A percentile compares a stretch with the other conserved stretches of the same genome.
These are phyloP conservation scores for Arthrinium phaeospermum DNA, from an alignment of 2,329 filamentous ascomycete species.

Conservation along the genomic window DNA sequence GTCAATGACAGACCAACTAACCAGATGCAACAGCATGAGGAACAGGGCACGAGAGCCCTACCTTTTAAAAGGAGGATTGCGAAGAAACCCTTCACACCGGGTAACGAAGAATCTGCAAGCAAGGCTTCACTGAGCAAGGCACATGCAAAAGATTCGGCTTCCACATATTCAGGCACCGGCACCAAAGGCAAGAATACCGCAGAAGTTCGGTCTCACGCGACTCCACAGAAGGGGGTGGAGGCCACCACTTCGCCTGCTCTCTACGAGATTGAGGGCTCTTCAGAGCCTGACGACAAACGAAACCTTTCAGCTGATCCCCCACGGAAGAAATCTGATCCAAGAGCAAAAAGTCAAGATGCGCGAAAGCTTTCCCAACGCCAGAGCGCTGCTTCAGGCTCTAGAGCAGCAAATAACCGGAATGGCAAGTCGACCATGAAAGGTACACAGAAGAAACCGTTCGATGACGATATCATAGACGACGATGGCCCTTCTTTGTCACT, in stretches of 20 bases:
- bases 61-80: neutral
- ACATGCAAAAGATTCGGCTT: neutral
- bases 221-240: neutral
- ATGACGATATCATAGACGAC: neutral
- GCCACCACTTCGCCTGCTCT: too few relatives aligned
- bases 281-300: neutral
- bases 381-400: neutral
- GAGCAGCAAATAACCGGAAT: neutral
- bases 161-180: neutral
- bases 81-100: neutral
- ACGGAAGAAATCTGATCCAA: neutral
- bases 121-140: neutral
- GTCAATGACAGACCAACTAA: neutral
- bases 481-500: neutral
- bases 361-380: neutral
- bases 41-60: neutral
- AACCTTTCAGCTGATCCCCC: neutral
- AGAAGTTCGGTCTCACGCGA: neutral
- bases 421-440: neutral
- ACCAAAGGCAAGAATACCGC: neutral
- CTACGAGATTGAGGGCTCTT: neutral
- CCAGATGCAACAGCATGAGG: neutral
- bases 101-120: neutral
- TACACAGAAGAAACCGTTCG: neutral
- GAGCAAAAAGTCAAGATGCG: neutral